Base-by-base conservation (phyloP, 1,284 basidiomycete species). In the Amylostereum areolatum region DNA sequence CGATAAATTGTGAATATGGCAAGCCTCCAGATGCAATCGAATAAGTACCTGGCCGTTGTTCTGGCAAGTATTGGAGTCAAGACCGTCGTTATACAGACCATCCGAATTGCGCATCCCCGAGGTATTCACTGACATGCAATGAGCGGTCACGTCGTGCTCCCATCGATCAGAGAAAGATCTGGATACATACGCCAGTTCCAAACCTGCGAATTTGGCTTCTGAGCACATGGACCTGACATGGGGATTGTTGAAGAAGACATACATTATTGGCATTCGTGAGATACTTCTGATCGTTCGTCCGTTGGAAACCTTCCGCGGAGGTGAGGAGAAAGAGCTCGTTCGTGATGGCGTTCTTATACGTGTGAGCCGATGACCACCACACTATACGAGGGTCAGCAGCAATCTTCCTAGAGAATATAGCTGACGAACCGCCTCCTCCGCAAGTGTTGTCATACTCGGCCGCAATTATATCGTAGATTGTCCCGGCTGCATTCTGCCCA, bases 281-380 rank as follows among this genome's bases (percentile, higher is more conserved):
- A 55, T 74, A 75, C 0, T 61, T 61, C 29, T 63, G 55, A 28
- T 68, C 66, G 1, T 59, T 47, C 34, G 61, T 69, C 47, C 74
- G 64, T 36, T 72, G 53, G 57, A 73, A 78, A 9, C 71, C 75
- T 35, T 62, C 52, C 3, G 77, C 76, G 1, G 78, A 80, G 9
- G 70, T 66, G 37, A 72, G 62, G n/a, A 80, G 64, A 62, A 77
- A 80, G 7, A 80, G 64, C 49, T 79, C 69, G 53, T 80, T 80
- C 25, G 78, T 80, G 50, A 80, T 72, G 5, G 78, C 75, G 51
- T 80, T 79, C 63, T 80, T 80, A 66, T 80, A 80, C 0, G 67
- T 72, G 55, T 74, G 73, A 18, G 66, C 75, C 7, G 67, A 69
- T 9, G 72, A 74, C 78, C 78, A 80, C 77, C 78, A 80, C 10